phyloP scores from a whole-genome alignment of 1,284 basidiomycete genomes.

The Cerioporus squamosus region DNA sequence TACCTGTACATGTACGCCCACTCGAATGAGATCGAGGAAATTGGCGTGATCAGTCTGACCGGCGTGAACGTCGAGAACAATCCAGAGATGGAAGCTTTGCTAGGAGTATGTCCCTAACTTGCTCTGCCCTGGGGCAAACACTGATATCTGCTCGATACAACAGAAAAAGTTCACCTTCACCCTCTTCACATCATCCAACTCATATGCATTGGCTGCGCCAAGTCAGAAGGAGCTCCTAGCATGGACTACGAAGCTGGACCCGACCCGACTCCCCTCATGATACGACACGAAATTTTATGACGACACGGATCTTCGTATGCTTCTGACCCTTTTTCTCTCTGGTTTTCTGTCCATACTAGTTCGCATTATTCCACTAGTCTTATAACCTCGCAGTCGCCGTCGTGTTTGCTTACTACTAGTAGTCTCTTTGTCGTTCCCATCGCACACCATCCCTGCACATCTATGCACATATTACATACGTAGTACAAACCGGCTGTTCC shows the following conservation, averaged over 20 bases:
- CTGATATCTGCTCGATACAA: neutral
- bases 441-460: constrained; percentile 21
- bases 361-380: constrained; percentile 2
- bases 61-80: constrained; percentile 88
- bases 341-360: neutral
- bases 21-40: constrained; percentile 83
- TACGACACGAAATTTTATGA: constrained; percentile 18
- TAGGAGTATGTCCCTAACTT: constrained; percentile 66
- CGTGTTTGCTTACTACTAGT: constrained; percentile 17
- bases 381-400: constrained; percentile 11
- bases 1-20: constrained; percentile 88
- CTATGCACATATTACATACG: constrained; percentile 24
- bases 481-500: constrained; percentile 14
- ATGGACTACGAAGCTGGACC: constrained; percentile 84
- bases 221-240: constrained; percentile 80
- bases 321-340: constrained; percentile 7
- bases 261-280: constrained; percentile 54
- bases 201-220: constrained; percentile 83
- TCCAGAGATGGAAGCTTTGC: constrained; percentile 83
- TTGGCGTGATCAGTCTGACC: constrained; percentile 82
- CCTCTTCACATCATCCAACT: constrained; percentile 88
- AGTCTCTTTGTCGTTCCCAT: constrained; percentile 7
- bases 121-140: neutral
- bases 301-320: constrained; percentile 9
- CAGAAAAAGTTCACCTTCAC: constrained; percentile 88